Evolutionary conservation across 176 grass and related monocot species (phyloP), one percentile per base, ranked within the genome.

Genomic region (Oryza nivara): DNA sequence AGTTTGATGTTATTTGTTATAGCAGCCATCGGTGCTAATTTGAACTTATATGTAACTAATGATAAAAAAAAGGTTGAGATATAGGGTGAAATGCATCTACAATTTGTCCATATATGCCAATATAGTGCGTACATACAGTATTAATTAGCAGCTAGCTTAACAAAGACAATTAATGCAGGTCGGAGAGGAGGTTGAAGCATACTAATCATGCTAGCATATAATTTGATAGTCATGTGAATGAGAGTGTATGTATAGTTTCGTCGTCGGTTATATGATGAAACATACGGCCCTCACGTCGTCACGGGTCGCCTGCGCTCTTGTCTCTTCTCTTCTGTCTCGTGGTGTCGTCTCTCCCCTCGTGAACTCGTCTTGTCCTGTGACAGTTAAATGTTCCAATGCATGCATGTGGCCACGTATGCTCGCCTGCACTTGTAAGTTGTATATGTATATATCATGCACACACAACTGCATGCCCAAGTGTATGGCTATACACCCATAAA

Each of bases 301-400:
- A 84, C 82, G 73, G 72, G 82, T 19, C 46, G 11, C 19, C 26
- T 41, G 78, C 17, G 7, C 51, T 28, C 65, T 74, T 67, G 65
- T 32, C 65, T 11, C 65, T 16, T 26, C 36, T 66, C 63, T 17
- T 68, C 6, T 68, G 2, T 58, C 15, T 22, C 12, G 54, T 58
- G 54, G 54, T 58, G 54, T 58, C 54, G 54, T 58, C 16, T 8
- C 54, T 3, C 11, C 34, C 20, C 78, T 70, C 67, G 67, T 70
- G 67, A 81, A 40, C 46, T 67, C 12, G 22, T 49, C 47, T 81
- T 81, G 79, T 80, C 47, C 79, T 40, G 3, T 32, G 20, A 70
- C 66, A 70, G 78, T 81, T 70, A 81, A 67, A 67, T n/a, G 65
- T 11, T 22, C 66, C 16, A 54, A 17, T 7, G 52, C 52, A 56